Conservation (phyloP, 257 asterid genomes). For the Solanum peruvianum region DNA sequence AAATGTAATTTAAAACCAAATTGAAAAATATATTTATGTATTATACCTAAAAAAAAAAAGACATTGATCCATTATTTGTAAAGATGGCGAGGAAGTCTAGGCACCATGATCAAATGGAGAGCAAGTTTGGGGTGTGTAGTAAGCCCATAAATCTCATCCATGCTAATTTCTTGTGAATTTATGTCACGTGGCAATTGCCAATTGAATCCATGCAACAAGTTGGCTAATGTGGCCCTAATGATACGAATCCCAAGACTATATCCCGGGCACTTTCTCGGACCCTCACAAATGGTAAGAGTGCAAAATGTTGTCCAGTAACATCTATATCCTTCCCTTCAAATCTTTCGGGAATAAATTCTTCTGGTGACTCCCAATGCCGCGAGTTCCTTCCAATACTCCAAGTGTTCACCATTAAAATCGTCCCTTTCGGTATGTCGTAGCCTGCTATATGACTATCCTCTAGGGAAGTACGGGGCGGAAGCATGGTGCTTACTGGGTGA, state of each 20-base stretch:
- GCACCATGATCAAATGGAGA: slow-evolving; percentile 11
- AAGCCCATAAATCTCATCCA: slow-evolving; percentile 19
- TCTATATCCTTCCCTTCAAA: slow-evolving; percentile 8
- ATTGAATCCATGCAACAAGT: slow-evolving; percentile 16
- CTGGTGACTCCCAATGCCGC: slow-evolving; percentile 10
- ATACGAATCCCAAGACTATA: slow-evolving; percentile 8
- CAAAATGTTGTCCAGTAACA: slow-evolving; percentile 4
- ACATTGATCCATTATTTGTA: neutral
- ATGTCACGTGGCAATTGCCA: slow-evolving; percentile 7
- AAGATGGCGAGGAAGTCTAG: slow-evolving; percentile 4
- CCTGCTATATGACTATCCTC: slow-evolving; percentile 6
- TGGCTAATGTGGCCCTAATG: neutral
- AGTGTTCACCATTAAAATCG: neutral
- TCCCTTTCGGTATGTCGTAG: too few species aligned
- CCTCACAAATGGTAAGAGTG: slow-evolving; percentile 8
- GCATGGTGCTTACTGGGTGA: slow-evolving; percentile 11
- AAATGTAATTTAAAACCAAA: too few species aligned
- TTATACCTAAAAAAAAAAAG: too few species aligned
- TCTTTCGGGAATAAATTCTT: slow-evolving; percentile 19
- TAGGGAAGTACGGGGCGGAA: slow-evolving; percentile 13
- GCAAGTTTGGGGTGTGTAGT: slow-evolving; percentile 8
- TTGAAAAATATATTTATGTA: too few species aligned
- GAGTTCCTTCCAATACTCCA: slow-evolving; percentile 11
- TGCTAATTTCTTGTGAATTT: slow-evolving; percentile 7
- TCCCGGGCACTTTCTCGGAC: slow-evolving; percentile 4